phyloP scores from a whole-genome alignment of 129 eudicot species.

The sunflower (Helianthus annuus) region DNA sequence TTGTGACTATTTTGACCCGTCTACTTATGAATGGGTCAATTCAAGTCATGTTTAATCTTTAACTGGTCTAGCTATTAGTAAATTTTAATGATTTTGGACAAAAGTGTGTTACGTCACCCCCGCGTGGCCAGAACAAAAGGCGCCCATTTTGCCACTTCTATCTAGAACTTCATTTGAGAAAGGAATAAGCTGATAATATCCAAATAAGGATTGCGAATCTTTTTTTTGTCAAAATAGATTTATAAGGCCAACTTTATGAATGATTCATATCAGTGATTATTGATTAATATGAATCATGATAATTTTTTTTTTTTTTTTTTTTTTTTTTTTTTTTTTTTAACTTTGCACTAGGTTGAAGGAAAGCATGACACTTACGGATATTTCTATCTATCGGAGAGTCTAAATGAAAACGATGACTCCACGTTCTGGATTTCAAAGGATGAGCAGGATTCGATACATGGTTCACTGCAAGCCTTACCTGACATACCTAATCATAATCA shows the following conservation, averaged over 20 bases:
- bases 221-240: not conserved
- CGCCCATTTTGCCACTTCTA: not conserved
- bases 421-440: conserved; percentile 62
- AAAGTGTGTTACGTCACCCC: not conserved
- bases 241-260: not conserved
- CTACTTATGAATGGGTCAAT: not conserved
- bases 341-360: conserved; percentile 71
- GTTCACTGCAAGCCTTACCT: conserved; percentile 60
- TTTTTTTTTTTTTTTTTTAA: conserved; percentile 17
- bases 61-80: not conserved
- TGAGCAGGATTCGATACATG: conserved; percentile 44
- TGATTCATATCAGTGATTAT: not conserved
- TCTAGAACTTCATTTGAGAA: not conserved
- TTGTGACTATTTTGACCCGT: not conserved
- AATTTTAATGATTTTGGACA: not conserved
- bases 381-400: conserved; percentile 85
- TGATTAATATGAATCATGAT: not conserved
- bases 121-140: not conserved
- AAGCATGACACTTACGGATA: conserved; percentile 54
- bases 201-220: not conserved
- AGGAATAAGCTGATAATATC: not conserved
- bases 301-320: conserved; percentile 10
- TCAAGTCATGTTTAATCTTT: not conserved
- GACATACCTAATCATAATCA: conserved; percentile 39
- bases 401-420: conserved; percentile 73